Percentiles rank a stretch among this genome's conserved stretches.
Evolutionary conservation across 768 basidiomycete species (phyloP).

Genomic region (Strobilomyces confusus): DNA sequence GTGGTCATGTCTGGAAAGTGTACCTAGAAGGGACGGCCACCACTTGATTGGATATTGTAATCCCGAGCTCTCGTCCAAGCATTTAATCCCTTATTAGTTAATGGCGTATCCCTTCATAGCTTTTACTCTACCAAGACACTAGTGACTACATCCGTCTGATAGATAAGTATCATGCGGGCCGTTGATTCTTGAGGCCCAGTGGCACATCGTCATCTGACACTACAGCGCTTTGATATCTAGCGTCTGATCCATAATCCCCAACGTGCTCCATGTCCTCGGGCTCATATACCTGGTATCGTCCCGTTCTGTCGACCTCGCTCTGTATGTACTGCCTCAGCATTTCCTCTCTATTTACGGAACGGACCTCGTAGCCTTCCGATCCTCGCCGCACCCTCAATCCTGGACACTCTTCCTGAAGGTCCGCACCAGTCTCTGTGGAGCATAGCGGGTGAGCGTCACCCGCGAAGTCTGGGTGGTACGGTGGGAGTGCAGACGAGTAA

Average conservation of each 20-base stretch:
- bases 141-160: constrained; percentile 13
- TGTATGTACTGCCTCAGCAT: constrained; percentile 57
- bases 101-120: constrained; percentile 27
- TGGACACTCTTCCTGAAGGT: constrained; percentile 30
- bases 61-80: constrained; percentile 11
- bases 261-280: constrained; percentile 50
- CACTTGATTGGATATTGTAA: constrained; percentile 15
- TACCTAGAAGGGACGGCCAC: constrained; percentile 48
- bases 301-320: constrained; percentile 49
- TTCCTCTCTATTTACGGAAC: constrained; percentile 55
- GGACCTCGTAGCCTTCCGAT: constrained; percentile 82
- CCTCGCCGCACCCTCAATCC: constrained; percentile 55
- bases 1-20: constrained; percentile 67
- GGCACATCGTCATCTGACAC: constrained; percentile 22
- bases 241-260: constrained; percentile 32
- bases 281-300: constrained; percentile 65
- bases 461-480: constrained; percentile 73
- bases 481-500: constrained; percentile 52
- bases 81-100: constrained; percentile 32
- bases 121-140: constrained; percentile 23
- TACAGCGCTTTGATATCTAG: neutral
- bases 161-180: constrained; percentile 1
- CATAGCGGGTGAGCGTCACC: constrained; percentile 25
- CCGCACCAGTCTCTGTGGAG: constrained; percentile 20
- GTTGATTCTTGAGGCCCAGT: constrained; percentile 18